phyloP scores from a whole-genome alignment of 495 filamentous ascomycete genomes.

The Penicillium psychrofluorescens region DNA sequence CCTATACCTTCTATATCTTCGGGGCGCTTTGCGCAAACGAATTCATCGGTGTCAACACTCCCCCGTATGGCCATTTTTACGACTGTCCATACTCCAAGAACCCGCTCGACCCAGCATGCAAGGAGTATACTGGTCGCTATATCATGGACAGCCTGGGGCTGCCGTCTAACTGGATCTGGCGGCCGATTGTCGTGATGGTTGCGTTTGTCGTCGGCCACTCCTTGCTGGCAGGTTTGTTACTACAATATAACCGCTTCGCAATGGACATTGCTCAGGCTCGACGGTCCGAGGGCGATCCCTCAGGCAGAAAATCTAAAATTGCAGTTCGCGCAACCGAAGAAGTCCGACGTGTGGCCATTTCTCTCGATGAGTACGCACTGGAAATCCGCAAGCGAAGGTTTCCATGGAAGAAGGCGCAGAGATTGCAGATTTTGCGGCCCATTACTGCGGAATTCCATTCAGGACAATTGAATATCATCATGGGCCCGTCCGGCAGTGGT shows the following conservation, averaged over 20 bases:
- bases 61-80: conserved; percentile 49
- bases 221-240: conserved; percentile 43
- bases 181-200: conserved; percentile 54
- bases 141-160: conserved; percentile 60
- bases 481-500: conserved; percentile 70
- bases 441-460: conserved; percentile 55
- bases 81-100: conserved; percentile 56
- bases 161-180: conserved; percentile 52
- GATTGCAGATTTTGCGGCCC: conserved; percentile 53
- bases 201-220: conserved; percentile 53
- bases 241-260: conserved; percentile 52
- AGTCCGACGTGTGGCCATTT: conserved; percentile 50
- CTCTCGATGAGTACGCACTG: conserved; percentile 52
- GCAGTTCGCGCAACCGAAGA: conserved; percentile 40
- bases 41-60: conserved; percentile 38
- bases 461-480: conserved; percentile 63
- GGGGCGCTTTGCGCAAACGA: conserved; percentile 62
- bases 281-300: conserved; percentile 45
- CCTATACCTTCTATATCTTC: conserved; percentile 58
- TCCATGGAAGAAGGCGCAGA: conserved; percentile 35
- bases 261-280: conserved; percentile 53
- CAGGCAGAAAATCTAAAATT: conserved; percentile 56
- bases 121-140: conserved; percentile 57
- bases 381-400: conserved; percentile 51
- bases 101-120: conserved; percentile 50